Conservation (phyloP, 805 yeast genomes). For the Candida incommunis region DNA sequence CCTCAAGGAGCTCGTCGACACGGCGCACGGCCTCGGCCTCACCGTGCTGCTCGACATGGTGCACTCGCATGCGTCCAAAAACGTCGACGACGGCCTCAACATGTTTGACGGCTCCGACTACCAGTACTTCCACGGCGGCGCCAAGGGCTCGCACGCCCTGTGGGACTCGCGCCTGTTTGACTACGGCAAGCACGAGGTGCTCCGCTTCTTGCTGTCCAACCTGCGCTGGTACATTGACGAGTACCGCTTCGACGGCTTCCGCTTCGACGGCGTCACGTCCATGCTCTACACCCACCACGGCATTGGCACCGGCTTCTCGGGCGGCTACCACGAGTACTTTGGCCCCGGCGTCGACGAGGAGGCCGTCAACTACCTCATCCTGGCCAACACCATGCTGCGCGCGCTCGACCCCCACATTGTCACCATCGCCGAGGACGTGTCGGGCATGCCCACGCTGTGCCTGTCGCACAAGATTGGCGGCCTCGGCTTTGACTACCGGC, state of each 20-base stretch:
- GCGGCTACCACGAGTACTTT: conserved; percentile 84
- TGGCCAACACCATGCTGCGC: conserved; percentile 70
- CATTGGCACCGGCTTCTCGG: conserved; percentile 73
- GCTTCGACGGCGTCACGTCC: conserved; percentile 93
- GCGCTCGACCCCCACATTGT: conserved; percentile 42
- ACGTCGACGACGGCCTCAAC: conserved; percentile 86
- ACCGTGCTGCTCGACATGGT: conserved; percentile 83
- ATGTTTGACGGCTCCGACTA: conserved; percentile 91
- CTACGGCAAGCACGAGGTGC: conserved; percentile 82
- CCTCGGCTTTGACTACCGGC: conserved; percentile 82
- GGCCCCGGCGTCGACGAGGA: conserved; percentile 73
- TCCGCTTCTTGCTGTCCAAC: conserved; percentile 73
- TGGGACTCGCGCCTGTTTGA: conserved; percentile 97
- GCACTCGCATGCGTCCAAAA: conserved; percentile 92
- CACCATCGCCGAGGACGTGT: conserved; percentile 91
- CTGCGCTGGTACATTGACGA: conserved; percentile 72
- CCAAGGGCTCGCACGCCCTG: conserved; percentile 72
- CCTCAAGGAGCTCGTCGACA: conserved; percentile 74
- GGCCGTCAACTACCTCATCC: conserved; percentile 73
- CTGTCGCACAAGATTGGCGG: conserved; percentile 65
- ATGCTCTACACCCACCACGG: conserved; percentile 93
- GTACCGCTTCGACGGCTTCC: conserved; percentile 82
- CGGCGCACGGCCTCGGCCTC: conserved; percentile 81
- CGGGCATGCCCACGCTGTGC: conserved; percentile 94
- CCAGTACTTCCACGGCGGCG: conserved; percentile 89